Conservation (phyloP, 352 stramenopile species). For the Aphanomyces invadans region DNA sequence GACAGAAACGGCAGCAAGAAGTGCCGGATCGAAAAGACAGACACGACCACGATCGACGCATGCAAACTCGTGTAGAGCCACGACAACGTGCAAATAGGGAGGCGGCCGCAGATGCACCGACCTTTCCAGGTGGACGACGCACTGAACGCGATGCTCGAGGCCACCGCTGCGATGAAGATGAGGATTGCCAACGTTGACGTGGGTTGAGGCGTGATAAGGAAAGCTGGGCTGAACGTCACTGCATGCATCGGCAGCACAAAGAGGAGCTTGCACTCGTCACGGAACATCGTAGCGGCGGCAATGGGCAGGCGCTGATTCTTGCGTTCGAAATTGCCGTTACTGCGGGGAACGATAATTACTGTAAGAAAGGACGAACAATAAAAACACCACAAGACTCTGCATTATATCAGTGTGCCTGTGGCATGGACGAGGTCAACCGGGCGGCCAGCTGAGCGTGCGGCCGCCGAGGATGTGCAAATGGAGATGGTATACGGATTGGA, state of each 20-base stretch:
- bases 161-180: background rate
- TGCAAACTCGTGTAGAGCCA: background rate
- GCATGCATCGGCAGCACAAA: background rate
- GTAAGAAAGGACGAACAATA: no score
- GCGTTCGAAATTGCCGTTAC: background rate
- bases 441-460: slow-evolving; percentile 90
- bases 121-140: background rate
- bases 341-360: no score
- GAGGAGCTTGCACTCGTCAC: slow-evolving; percentile 17
- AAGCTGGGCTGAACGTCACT: background rate
- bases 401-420: no score
- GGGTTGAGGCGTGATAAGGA: background rate
- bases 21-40: background rate
- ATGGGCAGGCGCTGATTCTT: background rate
- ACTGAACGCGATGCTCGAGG: background rate
- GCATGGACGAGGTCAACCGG: slow-evolving; percentile 36
- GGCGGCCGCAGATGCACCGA: background rate
- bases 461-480: slow-evolving; percentile 94
- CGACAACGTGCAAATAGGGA: background rate
- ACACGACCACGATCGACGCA: background rate
- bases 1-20: slow-evolving; percentile 5
- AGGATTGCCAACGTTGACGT: background rate
- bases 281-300: background rate
- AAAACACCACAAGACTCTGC: no score
- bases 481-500: slow-evolving; percentile 84